These are phyloP conservation scores for Claviceps cyperi DNA, from an alignment of 2,329 filamentous ascomycete genomes.

Conservation along the genomic window DNA sequence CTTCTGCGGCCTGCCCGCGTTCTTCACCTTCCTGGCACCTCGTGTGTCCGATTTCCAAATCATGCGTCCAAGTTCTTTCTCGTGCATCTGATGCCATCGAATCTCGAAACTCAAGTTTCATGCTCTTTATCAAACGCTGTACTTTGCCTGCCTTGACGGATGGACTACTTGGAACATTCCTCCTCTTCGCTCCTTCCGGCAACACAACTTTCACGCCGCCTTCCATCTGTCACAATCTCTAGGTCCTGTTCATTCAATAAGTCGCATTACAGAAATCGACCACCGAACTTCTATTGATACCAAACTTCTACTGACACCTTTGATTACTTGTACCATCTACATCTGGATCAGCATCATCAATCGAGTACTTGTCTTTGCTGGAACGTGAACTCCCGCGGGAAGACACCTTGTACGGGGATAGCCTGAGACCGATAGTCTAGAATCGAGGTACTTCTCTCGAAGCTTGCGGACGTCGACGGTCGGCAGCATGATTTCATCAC, in stretches of 20 bases:
- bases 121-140: background rate
- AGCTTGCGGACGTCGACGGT: background rate
- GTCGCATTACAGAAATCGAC: background rate
- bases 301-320: background rate
- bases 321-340: background rate
- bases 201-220: background rate
- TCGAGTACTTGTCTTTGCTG: background rate
- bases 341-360: background rate
- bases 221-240: background rate
- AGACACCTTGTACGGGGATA: background rate
- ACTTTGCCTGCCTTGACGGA: background rate
- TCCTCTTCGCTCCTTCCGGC: background rate
- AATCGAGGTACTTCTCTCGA: background rate
- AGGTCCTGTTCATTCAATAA: background rate
- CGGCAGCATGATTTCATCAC: slow-evolving; percentile 2
- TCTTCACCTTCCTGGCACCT: background rate
- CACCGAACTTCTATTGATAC: background rate
- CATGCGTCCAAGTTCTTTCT: background rate
- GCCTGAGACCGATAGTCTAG: background rate
- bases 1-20: background rate
- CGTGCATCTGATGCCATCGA: background rate
- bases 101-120: background rate
- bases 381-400: background rate
- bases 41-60: background rate
- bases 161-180: background rate